phyloP scores from a whole-genome alignment of 495 filamentous ascomycete genomes.

The Talaromyces proteolyticus region DNA sequence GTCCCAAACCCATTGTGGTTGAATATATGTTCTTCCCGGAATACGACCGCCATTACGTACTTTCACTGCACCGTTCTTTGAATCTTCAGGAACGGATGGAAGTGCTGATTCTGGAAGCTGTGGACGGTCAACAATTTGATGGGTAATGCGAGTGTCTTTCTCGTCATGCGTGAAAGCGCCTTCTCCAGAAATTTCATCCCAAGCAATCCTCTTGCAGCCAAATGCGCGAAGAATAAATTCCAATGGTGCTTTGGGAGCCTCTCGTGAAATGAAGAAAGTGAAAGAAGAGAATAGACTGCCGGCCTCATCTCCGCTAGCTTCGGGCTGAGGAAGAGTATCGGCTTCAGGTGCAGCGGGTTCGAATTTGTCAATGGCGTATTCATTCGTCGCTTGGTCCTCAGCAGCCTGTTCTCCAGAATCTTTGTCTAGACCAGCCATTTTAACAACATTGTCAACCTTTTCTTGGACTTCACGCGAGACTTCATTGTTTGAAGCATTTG shows the following conservation, averaged over 20 bases:
- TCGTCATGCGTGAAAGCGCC: conserved; percentile 89
- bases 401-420: conserved; percentile 35
- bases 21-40: conserved; percentile 83
- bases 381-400: conserved; percentile 39
- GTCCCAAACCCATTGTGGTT: conserved; percentile 99
- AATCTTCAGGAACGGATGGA: conserved; percentile 49
- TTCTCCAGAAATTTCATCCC: conserved; percentile 84
- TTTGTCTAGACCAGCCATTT: conserved; percentile 35
- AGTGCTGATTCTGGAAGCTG: conserved; percentile 59
- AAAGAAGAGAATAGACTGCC: conserved; percentile 75
- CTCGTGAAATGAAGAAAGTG: conserved; percentile 89
- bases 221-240: conserved; percentile 94
- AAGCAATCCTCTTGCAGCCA: conserved; percentile 92
- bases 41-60: conserved; percentile 57
- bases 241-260: conserved; percentile 82
- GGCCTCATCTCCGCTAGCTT: conserved; percentile 44
- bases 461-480: conserved; percentile 43
- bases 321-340: conserved; percentile 82
- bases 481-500: conserved; percentile 33
- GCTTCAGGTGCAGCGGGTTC: conserved; percentile 70
- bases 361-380: conserved; percentile 82
- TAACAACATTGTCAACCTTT: conserved; percentile 49
- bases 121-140: conserved; percentile 91
- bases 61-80: conserved; percentile 39
- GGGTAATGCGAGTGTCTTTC: conserved; percentile 80